Evolutionary conservation across 1,139 yeast genomes (phyloP).

Genomic region (Barnettozyma hawaiiensis): DNA sequence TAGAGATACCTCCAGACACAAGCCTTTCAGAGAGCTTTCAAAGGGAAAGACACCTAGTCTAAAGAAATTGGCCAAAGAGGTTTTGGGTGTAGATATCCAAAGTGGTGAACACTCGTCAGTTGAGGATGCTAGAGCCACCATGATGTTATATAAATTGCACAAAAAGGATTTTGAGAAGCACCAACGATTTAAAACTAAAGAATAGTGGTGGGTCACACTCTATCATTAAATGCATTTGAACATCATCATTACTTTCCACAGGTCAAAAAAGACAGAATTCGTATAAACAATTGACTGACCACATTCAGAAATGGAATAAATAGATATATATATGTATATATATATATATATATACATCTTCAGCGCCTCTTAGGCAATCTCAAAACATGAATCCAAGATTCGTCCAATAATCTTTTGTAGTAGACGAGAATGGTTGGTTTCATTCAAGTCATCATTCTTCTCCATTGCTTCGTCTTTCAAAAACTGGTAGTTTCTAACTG

Average conservation of each 20-base stretch:
- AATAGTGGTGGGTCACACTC: too few relatives aligned
- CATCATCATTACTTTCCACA: not conserved
- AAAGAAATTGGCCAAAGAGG: slow-evolving; percentile 55
- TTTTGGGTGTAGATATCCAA: slow-evolving; percentile 63
- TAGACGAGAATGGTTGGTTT: slow-evolving; percentile 2
- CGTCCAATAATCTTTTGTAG: slow-evolving; percentile 9
- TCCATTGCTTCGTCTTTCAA: slow-evolving; percentile 3
- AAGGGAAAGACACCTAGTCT: slow-evolving; percentile 69
- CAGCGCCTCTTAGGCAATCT: slow-evolving; percentile 6
- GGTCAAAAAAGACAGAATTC: too few relatives aligned
- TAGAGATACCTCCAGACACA: slow-evolving; percentile 70
- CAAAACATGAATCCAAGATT: slow-evolving; percentile 7
- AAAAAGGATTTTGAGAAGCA: slow-evolving; percentile 54
- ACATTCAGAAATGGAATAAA: not conserved
- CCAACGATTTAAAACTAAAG: slow-evolving; percentile 11
- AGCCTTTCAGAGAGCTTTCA: slow-evolving; percentile 52
- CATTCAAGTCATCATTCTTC: not conserved
- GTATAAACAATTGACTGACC: too few relatives aligned
- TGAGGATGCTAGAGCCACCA: slow-evolving; percentile 85
- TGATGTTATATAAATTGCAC: slow-evolving; percentile 64
- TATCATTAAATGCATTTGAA: not conserved
- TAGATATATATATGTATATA: too few relatives aligned
- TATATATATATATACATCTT: too few relatives aligned
- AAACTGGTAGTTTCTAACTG: slow-evolving; percentile 28
- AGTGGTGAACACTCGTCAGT: slow-evolving; percentile 77